Conservation (phyloP, 2,329 filamentous ascomycete species). For the Scopulariopsis brevicaulis region DNA sequence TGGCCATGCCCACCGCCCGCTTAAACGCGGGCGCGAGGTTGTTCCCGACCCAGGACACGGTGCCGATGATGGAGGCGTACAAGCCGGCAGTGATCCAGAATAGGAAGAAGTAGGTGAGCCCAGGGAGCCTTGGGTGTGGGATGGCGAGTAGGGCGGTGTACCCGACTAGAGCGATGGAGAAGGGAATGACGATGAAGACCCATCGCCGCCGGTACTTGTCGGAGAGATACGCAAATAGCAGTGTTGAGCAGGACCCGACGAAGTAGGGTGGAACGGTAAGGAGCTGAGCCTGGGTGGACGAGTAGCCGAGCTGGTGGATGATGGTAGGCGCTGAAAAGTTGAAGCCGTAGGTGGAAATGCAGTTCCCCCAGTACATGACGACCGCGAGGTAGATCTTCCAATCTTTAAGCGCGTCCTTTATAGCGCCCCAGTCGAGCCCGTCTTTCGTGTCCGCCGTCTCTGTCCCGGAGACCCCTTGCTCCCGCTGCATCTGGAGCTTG, state of each 20-base stretch:
- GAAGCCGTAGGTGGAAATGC: constrained; percentile 6
- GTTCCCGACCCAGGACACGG: constrained; percentile 13
- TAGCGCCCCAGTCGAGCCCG: constrained; percentile 63
- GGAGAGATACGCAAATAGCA: constrained; percentile 5
- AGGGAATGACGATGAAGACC: constrained; percentile 7
- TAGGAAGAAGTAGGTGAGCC: background rate
- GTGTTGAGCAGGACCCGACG: constrained; percentile 13
- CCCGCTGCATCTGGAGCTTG: constrained; percentile 49
- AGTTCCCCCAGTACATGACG: constrained; percentile 47
- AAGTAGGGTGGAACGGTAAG: constrained; percentile 9
- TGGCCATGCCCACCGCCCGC: constrained; percentile 13
- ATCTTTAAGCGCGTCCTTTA: constrained; percentile 61
- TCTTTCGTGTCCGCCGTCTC: constrained; percentile 40
- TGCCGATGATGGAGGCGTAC: constrained; percentile 18
- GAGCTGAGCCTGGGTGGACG: constrained; percentile 6
- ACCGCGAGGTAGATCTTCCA: constrained; percentile 64
- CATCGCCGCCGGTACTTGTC: constrained; percentile 6
- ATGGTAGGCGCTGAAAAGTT: constrained; percentile 4
- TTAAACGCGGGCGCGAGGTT: constrained; percentile 13
- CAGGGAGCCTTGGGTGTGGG: constrained; percentile 11
- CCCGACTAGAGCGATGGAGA: constrained; percentile 6
- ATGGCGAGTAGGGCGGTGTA: constrained; percentile 8
- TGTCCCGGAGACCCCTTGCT: constrained; percentile 1
- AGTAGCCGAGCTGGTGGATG: constrained; percentile 5
- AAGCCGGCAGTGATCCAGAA: constrained; percentile 10